Evolutionary conservation across 2,329 filamentous ascomycete genomes (phyloP).

Genomic region (Rutstroemia sp.): DNA sequence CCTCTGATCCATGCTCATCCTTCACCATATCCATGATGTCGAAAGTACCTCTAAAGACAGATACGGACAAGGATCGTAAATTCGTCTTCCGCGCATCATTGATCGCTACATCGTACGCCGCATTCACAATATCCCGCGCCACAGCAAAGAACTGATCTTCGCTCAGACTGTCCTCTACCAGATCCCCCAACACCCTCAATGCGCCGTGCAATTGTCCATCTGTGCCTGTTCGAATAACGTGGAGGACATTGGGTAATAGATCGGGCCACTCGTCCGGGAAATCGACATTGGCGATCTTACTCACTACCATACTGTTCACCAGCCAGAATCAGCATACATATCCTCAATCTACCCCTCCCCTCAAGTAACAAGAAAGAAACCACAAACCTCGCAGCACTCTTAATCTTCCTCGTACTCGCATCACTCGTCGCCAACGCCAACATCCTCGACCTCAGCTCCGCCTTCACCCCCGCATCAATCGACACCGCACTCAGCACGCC

Average conservation of each 20-base stretch:
- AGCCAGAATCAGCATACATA: slow-evolving; percentile 7
- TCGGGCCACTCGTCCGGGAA: slow-evolving; percentile 95
- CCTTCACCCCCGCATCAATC: slow-evolving; percentile 67
- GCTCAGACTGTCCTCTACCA: slow-evolving; percentile 88
- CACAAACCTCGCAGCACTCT: slow-evolving; percentile 73
- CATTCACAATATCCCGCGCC: slow-evolving; percentile 76
- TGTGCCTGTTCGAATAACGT: slow-evolving; percentile 65
- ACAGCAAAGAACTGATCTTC: slow-evolving; percentile 93
- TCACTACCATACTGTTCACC: slow-evolving; percentile 57
- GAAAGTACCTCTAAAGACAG: slow-evolving; percentile 85
- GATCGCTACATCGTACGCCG: slow-evolving; percentile 74
- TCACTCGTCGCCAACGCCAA: slow-evolving; percentile 69
- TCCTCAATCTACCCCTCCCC: neutral
- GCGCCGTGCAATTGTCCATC: slow-evolving; percentile 83
- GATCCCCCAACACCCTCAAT: slow-evolving; percentile 76
- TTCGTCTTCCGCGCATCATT: slow-evolving; percentile 67
- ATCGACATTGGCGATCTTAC: slow-evolving; percentile 89
- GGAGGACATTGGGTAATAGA: slow-evolving; percentile 73
- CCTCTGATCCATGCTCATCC: slow-evolving; percentile 80
- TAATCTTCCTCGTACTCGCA: slow-evolving; percentile 73
- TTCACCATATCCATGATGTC: slow-evolving; percentile 95
- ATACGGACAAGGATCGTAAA: slow-evolving; percentile 77
- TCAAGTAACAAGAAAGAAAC: neutral
- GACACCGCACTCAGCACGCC: slow-evolving; percentile 41
- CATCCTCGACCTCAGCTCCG: slow-evolving; percentile 63